Conservation (phyloP, 2,329 filamentous ascomycete genomes). For the Penicillium thymicola region DNA sequence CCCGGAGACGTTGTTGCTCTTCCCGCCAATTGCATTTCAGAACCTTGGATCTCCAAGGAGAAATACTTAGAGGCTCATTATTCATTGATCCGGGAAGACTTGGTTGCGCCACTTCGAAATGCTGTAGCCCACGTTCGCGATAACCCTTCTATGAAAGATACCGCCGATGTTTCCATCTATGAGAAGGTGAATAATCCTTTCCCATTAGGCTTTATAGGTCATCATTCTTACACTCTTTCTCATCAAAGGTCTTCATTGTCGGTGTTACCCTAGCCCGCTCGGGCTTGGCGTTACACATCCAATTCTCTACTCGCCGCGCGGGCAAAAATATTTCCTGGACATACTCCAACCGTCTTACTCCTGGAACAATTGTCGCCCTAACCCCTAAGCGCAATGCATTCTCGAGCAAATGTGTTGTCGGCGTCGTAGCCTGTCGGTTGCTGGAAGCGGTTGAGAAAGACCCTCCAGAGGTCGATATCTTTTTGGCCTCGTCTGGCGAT, state of each 20-base stretch:
- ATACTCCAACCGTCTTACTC: conserved; percentile 56
- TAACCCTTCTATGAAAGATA: conserved; percentile 57
- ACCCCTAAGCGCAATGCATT: conserved; percentile 60
- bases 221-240: neutral
- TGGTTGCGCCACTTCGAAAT: conserved; percentile 64
- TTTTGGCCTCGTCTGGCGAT: conserved; percentile 62
- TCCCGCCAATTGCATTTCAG: conserved; percentile 52
- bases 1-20: conserved; percentile 27
- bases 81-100: conserved; percentile 71
- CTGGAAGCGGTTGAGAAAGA: conserved; percentile 60
- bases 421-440: conserved; percentile 67
- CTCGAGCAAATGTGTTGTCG: conserved; percentile 62
- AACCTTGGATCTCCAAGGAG: conserved; percentile 58
- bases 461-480: conserved; percentile 71
- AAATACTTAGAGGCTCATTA: conserved; percentile 73
- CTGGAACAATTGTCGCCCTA: conserved; percentile 55
- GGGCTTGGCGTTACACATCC: neutral
- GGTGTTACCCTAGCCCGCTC: neutral
- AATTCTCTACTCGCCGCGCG: conserved; percentile 45
- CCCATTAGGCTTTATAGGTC: neutral
- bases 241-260: neutral
- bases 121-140: conserved; percentile 58
- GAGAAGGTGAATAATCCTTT: conserved; percentile 53
- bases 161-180: conserved; percentile 61
- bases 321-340: conserved; percentile 67